A percentile compares a stretch with the other conserved stretches of the same genome.
Conservation (phyloP, 2,329 filamentous ascomycete genomes). For the Penicillium frequentans region DNA sequence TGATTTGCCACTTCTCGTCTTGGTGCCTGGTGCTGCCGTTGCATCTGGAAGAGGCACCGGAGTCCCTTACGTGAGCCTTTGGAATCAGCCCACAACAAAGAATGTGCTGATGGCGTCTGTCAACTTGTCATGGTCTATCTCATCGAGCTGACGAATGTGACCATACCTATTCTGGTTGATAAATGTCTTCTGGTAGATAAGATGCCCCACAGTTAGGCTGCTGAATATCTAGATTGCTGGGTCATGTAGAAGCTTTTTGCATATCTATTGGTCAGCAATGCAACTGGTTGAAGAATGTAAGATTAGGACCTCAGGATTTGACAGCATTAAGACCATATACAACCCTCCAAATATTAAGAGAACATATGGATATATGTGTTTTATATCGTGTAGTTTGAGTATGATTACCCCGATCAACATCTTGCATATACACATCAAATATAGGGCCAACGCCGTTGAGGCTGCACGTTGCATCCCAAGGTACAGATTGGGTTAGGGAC, state of each 20-base stretch:
- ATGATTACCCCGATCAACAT: background rate
- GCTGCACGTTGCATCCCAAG: slow-evolving; percentile 10
- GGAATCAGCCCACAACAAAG: background rate
- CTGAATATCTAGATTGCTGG: background rate
- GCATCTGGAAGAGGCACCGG: slow-evolving; percentile 11
- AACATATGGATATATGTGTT: background rate
- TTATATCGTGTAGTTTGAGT: background rate
- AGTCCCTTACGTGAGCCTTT: slow-evolving; percentile 6
- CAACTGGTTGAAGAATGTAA: background rate
- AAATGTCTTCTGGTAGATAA: background rate
- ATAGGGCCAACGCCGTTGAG: background rate
- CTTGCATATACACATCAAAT: background rate
- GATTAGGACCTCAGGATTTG: background rate
- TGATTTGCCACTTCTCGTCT: background rate
- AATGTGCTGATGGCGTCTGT: slow-evolving; percentile 1
- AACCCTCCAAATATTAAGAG: background rate
- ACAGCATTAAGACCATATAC: background rate
- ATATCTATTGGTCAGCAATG: background rate
- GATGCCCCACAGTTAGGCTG: background rate
- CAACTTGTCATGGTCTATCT: slow-evolving; percentile 4
- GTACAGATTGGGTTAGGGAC: background rate
- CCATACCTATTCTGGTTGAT: background rate
- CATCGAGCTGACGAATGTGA: slow-evolving; percentile 5
- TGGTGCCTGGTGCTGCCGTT: slow-evolving; percentile 13
- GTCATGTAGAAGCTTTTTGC: background rate